Evolutionary conservation across 805 yeast genomes (phyloP), one percentile per base, ranked within the genome.

Genomic region (Wickerhamomyces hampshirensis): DNA sequence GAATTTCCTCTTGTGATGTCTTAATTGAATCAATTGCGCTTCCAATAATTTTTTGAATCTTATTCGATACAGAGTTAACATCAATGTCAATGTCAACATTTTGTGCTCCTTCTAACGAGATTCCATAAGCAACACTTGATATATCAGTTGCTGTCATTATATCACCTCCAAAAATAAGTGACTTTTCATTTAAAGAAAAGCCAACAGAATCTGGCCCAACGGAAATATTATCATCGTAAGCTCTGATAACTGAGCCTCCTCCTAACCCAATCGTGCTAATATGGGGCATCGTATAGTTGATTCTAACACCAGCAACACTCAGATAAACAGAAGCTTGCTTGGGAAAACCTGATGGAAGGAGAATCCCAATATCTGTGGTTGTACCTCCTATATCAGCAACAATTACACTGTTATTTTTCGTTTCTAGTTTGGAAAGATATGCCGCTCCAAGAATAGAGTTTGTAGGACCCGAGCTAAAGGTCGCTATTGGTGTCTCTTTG

Each of bases 351-450:
- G 64, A 46, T 3, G 71, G 63, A 9, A 70, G 48, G 23, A 70
- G 44, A 31, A 68, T 41, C 7, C 76, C 75, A n/a, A 68, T 69
- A 47, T 70, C 75, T 6, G 74, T 55, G 4, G 76, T 70, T 10
- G 76, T 70, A 10, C 75, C 76, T n/a, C 76, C 76, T 26, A 70
- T 63, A 47, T 70, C 76, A 26, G 62, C 63, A n/a, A 70, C 72
- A 31, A 67, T 47, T 12, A 60, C 55, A 26, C 49, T 44, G 24
- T 50, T 39, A 11, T 56, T 58, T 7, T 37, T 45, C n/a, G n/a
- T n/a, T n/a, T n/a, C n/a, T 45, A 17, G 49, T 31, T 33, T 58
- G 38, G 68, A 63, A 10, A 70, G 48, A 42, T 66, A 65, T 0
- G 72, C 60, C 2, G 75, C 75, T 29, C 72, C 72, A 42, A 69